phyloP scores from a whole-genome alignment of 331 rosid genomes.

The Quercus phellos region DNA sequence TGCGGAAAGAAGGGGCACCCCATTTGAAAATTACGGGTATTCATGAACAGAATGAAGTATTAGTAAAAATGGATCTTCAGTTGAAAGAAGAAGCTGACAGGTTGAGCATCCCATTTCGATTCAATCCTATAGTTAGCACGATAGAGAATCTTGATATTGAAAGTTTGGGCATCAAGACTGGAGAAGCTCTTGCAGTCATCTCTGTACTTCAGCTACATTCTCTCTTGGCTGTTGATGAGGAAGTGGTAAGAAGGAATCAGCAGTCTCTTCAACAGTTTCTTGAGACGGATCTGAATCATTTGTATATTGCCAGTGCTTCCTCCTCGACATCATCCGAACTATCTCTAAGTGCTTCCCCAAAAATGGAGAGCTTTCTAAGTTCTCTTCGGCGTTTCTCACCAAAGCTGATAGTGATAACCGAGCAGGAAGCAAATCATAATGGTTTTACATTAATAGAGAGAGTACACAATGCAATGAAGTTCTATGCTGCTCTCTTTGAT shows the following conservation, averaged over 20 bases:
- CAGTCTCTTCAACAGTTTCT: too few relatives aligned
- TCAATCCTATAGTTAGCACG: conserved; percentile 57
- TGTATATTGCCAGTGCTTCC: conserved; percentile 42
- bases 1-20: conserved; percentile 72
- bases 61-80: conserved; percentile 56
- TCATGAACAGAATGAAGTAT: conserved; percentile 59
- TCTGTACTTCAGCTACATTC: conserved; percentile 75
- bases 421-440: conserved; percentile 74
- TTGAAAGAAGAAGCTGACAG: conserved; percentile 68
- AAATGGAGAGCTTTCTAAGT: conserved; percentile 59
- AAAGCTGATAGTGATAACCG: conserved; percentile 64
- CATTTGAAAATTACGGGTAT: conserved; percentile 73
- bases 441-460: conserved; percentile 71
- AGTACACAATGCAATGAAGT: conserved; percentile 50
- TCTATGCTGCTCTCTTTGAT: conserved; percentile 67
- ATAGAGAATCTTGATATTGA: conserved; percentile 69
- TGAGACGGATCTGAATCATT: too few relatives aligned
- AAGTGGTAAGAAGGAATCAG: conserved; percentile 19
- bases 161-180: conserved; percentile 71
- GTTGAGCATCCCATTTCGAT: conserved; percentile 68
- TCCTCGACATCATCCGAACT: conserved; percentile 51
- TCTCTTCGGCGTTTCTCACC: conserved; percentile 67
- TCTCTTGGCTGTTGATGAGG: conserved; percentile 71
- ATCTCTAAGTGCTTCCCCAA: conserved; percentile 57
- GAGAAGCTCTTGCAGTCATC: conserved; percentile 81